These are phyloP conservation scores for Cryphonectria parasitica DNA, from an alignment of 2,329 filamentous ascomycete genomes.

Conservation along the genomic window DNA sequence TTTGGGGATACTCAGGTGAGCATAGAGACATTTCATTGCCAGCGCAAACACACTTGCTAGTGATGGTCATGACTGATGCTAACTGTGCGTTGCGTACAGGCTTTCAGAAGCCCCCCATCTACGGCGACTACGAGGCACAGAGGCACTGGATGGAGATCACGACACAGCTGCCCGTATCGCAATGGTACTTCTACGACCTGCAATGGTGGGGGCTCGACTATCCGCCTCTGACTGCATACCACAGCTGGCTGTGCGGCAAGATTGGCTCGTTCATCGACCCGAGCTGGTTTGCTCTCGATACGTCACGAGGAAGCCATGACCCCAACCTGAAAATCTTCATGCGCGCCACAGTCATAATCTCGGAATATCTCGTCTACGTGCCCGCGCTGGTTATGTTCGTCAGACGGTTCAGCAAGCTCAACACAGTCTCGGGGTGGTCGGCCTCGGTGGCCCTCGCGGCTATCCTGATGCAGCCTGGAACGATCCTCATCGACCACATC, in stretches of 20 bases:
- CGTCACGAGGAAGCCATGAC: slow-evolving; percentile 81
- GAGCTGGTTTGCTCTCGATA: slow-evolving; percentile 83
- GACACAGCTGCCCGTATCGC: slow-evolving; percentile 81
- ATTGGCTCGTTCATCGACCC: slow-evolving; percentile 80
- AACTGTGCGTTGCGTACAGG: slow-evolving; percentile 52
- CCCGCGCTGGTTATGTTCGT: slow-evolving; percentile 86
- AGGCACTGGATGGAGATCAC: slow-evolving; percentile 99
- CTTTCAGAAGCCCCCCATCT: slow-evolving; percentile 81
- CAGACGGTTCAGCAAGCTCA: slow-evolving; percentile 75
- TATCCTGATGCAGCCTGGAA: slow-evolving; percentile 88
- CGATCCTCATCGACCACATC: slow-evolving; percentile 90
- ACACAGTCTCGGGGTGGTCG: slow-evolving; percentile 80
- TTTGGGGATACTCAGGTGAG: slow-evolving; percentile 94
- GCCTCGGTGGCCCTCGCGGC: slow-evolving; percentile 84
- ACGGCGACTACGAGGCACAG: slow-evolving; percentile 97
- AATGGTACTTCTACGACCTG: slow-evolving; percentile 98
- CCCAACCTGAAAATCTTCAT: slow-evolving; percentile 88
- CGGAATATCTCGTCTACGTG: slow-evolving; percentile 88
- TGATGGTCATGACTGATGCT: background rate
- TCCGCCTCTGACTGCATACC: slow-evolving; percentile 95
- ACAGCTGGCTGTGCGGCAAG: slow-evolving; percentile 92
- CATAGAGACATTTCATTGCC: background rate
- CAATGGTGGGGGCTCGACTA: slow-evolving; percentile 99
- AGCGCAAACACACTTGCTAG: background rate
- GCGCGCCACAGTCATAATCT: slow-evolving; percentile 87